A percentile compares a stretch with the other conserved stretches of the same genome.
Evolutionary conservation across 1,284 basidiomycete genomes (phyloP).

Genomic region (Peniophora sp.): DNA sequence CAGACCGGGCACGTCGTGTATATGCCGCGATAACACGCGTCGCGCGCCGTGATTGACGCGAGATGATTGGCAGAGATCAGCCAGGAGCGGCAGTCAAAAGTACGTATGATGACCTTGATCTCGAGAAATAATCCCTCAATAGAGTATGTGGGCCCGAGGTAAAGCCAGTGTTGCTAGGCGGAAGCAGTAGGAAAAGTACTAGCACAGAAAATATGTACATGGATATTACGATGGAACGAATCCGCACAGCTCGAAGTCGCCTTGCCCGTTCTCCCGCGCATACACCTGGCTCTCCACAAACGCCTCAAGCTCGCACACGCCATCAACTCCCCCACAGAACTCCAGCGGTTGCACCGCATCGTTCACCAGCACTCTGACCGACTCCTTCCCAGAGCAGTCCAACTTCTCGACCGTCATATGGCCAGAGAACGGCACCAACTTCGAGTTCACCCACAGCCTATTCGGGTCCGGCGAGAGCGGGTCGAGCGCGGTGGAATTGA

Average conservation of each 20-base stretch:
- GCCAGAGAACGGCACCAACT: constrained; percentile 58
- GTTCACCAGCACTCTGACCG: constrained; percentile 58
- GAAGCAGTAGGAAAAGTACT: too few relatives aligned
- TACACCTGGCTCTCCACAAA: constrained; percentile 71
- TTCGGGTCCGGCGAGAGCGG: constrained; percentile 28
- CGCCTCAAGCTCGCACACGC: constrained; percentile 54
- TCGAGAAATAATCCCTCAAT: too few relatives aligned
- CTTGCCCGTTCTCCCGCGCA: constrained; percentile 53
- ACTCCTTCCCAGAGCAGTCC: constrained; percentile 34
- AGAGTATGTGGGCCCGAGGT: too few relatives aligned
- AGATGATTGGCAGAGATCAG: too few relatives aligned
- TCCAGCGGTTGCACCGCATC: constrained; percentile 56
- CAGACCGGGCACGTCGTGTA: too few relatives aligned
- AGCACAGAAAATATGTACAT: not conserved
- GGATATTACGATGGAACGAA: not conserved
- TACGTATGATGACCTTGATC: too few relatives aligned
- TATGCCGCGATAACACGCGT: too few relatives aligned
- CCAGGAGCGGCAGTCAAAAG: too few relatives aligned
- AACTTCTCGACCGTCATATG: constrained; percentile 60
- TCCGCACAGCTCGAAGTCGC: constrained; percentile 56
- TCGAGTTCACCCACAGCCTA: constrained; percentile 51
- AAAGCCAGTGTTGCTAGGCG: too few relatives aligned
- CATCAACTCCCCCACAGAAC: constrained; percentile 50
- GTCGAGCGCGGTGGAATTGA: constrained; percentile 38
- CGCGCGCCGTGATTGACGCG: too few relatives aligned